Percentiles rank a stretch among this genome's conserved stretches.
phyloP scores from a whole-genome alignment of 768 basidiomycete species.

The Rhodocollybia butyracea region DNA sequence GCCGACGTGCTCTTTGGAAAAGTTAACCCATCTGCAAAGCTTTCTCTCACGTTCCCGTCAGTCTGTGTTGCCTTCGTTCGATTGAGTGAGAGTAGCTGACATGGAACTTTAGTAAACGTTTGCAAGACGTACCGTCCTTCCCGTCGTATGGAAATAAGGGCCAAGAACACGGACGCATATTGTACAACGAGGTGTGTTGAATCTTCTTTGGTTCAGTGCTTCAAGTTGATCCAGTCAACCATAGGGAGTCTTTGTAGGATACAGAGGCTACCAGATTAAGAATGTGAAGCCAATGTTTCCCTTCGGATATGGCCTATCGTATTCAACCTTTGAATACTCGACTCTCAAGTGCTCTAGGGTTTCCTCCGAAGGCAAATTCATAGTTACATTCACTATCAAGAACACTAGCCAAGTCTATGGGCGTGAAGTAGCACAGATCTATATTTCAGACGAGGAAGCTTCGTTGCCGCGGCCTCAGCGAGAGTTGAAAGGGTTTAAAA shows the following conservation, averaged over 20 bases:
- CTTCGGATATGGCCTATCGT: conserved; percentile 59
- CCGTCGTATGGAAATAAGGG: conserved; percentile 41
- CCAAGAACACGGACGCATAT: conserved; percentile 40
- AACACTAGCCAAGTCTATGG: conserved; percentile 44
- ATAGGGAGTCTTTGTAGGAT: conserved; percentile 50
- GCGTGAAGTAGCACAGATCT: conserved; percentile 46
- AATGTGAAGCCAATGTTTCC: conserved; percentile 45
- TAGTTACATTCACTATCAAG: conserved; percentile 39
- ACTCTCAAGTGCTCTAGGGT: conserved; percentile 31
- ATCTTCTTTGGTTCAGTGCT: conserved; percentile 3
- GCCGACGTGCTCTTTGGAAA: conserved; percentile 61
- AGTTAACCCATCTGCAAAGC: conserved; percentile 56
- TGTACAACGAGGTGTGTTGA: conserved; percentile 41
- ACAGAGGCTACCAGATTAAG: conserved; percentile 46
- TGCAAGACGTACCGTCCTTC: conserved; percentile 52
- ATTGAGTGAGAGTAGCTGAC: neutral
- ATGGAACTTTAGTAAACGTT: conserved; percentile 30
- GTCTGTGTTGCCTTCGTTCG: conserved; percentile 13
- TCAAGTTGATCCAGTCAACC: neutral
- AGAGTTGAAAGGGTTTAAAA: conserved; percentile 46
- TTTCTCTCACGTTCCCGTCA: conserved; percentile 53
- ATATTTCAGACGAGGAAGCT: conserved; percentile 38
- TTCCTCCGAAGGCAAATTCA: conserved; percentile 30
- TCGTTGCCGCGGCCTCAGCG: conserved; percentile 42
- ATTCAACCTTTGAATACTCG: conserved; percentile 55